A percentile compares a stretch with the other conserved stretches of the same genome.
phyloP scores from a whole-genome alignment of 208 protist species.

The Angomonas desouzai region DNA sequence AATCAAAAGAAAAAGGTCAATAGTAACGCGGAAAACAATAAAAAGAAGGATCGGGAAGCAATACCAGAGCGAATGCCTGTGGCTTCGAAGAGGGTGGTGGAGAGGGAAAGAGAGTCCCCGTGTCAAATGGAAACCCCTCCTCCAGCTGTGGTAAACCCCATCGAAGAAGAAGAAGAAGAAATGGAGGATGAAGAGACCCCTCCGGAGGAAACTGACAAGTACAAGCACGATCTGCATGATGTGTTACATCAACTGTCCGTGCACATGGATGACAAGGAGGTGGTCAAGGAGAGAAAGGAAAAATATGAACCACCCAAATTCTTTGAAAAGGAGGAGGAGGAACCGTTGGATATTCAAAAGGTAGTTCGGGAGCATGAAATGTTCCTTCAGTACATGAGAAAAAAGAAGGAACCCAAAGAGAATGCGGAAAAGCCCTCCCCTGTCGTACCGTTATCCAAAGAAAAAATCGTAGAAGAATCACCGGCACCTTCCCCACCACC shows the following conservation, averaged over 20 bases:
- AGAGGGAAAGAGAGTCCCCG: background rate
- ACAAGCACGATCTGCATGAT: conserved; percentile 17
- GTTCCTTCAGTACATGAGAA: conserved; percentile 8
- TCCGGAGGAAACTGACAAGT: background rate
- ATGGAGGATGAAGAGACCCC: background rate
- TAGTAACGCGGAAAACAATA: background rate
- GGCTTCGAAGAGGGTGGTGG: background rate
- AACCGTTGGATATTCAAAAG: conserved; percentile 1
- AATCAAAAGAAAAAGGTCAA: conserved; percentile 8
- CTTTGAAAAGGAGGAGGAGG: conserved; percentile 8
- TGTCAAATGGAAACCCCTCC: no score
- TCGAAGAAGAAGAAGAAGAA: background rate
- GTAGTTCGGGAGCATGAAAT: conserved; percentile 1
- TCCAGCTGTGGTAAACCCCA: no score
- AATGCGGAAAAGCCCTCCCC: background rate
- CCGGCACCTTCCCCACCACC: background rate
- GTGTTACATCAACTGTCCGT: conserved; percentile 38
- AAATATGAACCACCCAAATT: background rate
- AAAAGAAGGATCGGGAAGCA: background rate
- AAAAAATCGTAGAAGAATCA: no score
- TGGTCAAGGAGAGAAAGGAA: background rate
- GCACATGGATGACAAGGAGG: background rate
- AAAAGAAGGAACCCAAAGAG: background rate
- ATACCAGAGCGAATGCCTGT: background rate
- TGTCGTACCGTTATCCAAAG: background rate